Evolutionary conservation across 2,329 filamentous ascomycete genomes (phyloP), one percentile per base, ranked within the genome.

Genomic region (Mariannaea elegans): DNA sequence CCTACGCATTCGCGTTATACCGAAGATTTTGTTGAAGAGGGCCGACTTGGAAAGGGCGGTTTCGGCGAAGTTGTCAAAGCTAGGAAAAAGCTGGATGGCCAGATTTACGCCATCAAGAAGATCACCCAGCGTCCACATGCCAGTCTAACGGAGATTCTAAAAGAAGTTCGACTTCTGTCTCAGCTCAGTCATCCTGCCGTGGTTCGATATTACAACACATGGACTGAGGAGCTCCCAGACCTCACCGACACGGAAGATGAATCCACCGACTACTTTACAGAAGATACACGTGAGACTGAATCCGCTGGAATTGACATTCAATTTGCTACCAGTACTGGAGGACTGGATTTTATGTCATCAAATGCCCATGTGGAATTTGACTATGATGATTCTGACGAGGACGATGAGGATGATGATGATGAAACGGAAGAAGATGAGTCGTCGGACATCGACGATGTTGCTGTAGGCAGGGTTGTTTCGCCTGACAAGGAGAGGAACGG

Each of bases 1-100:
- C 67, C 69, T 2, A 73, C 81, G 3, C 82, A 87, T 42, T 96
- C 93, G 2, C 87, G 94, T 62, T 99, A 97, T 72, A 86, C 85
- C 10, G 91, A 91, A 70, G 95, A 98, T 69, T 99, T 97, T 76
- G 89, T 94, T 16, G 94, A 98, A 76, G 89, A 95, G 71, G 93
- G 92, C 13, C 87, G 91, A 4, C 82, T 99, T 12, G 95, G 95
- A 3, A 96, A 94, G 74, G 95, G 95, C 41, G 95, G 94, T 0
- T 99, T 97, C 77, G 95, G 95, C 5, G 93, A 97, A 77, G 95
- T 99, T 19, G 93, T 98, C 55, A 96, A 97, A 75, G 94, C 94
- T 3, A 87, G 94, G 29, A 97, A 97, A 76, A 97, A 95, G 78
- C 86, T 97, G 4, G 95, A 98, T 73, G 92, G 92, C 1, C 91